Conservation (phyloP, 2,329 filamentous ascomycete genomes). For the Pseudomassariella vexata region DNA sequence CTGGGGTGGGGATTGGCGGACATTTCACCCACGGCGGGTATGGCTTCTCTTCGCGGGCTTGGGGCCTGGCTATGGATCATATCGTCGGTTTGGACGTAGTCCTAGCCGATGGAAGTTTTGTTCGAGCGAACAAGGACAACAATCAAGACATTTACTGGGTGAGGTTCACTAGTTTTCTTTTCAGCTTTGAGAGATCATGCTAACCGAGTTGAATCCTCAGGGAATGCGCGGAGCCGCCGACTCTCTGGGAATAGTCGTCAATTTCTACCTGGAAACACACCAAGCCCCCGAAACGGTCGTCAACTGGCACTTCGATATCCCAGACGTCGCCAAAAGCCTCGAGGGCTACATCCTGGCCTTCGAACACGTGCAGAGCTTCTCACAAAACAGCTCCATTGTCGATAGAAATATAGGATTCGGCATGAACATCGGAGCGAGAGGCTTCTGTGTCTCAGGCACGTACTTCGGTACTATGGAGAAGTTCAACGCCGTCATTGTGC, state of each 20-base stretch:
- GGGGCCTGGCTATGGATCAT: constrained; percentile 45
- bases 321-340: constrained; percentile 10
- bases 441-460: constrained; percentile 24
- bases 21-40: constrained; percentile 42
- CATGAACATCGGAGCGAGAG: constrained; percentile 13
- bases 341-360: too few relatives aligned
- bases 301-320: constrained; percentile 23
- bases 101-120: constrained; percentile 22
- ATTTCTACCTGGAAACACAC: constrained; percentile 28
- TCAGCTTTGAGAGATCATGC: not conserved
- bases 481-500: constrained; percentile 19
- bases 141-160: constrained; percentile 22
- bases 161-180: constrained; percentile 6
- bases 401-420: constrained; percentile 24
- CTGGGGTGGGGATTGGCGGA: constrained; percentile 37
- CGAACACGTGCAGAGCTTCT: constrained; percentile 26
- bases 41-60: constrained; percentile 36
- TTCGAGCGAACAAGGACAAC: constrained; percentile 9
- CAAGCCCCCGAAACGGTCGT: constrained; percentile 27
- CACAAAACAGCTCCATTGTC: constrained; percentile 20
- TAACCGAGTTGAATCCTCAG: constrained; percentile 10
- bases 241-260: constrained; percentile 31
- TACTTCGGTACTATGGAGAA: constrained; percentile 21
- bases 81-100: constrained; percentile 43
- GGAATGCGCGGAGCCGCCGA: constrained; percentile 34